Base-by-base conservation (phyloP, 2,329 filamentous ascomycete genomes). In the Penicillium hordei region DNA sequence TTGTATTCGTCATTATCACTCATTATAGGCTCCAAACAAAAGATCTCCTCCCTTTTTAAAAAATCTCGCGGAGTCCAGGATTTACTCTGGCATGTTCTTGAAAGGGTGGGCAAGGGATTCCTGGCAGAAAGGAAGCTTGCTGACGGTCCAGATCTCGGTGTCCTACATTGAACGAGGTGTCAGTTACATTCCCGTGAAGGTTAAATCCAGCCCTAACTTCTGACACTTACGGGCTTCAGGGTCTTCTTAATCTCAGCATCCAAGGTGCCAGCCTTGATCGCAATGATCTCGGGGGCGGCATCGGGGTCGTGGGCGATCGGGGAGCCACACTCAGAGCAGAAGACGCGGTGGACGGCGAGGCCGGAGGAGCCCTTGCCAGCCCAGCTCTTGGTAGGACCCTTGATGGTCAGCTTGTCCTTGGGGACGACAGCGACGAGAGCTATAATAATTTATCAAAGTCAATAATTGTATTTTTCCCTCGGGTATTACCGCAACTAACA, bases 251-350 rank as follows among this genome's bases (percentile, higher is more conserved):
- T 81, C 71, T 87, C 85, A 1, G 74, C 74, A 65, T 84, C 83
- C 51, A 89, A 78, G 23, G 85, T 86, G 58, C 86, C 86, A 34
- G 81, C 86, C 83, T 89, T 89, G 70, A 89, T 75, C 60, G 86
- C 86, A 65, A 89, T 88, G 75, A 89, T 88, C 62, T 83, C 81
- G 36, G 86, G 86, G n/a, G 86, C 85, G n/a, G 83, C 83, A 58
- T 89, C 86, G 27, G 86, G 86, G 74, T 89, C 86, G 74, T 89
- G 86, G 59, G 86, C 86, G 66, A 89, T 87, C 60, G 86, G 86
- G 17, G 84, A 87, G 62, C 86, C 86, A 75, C 86, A 89, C 70
- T 88, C 85, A 63, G 79, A 78, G 81, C 86, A 89, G 81, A 89
- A 89, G 73, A 88, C 78, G 64, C 86, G 86, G 79, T 87, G 85